Conservation (phyloP, 805 yeast species). For the Yarrowia osloensis region DNA sequence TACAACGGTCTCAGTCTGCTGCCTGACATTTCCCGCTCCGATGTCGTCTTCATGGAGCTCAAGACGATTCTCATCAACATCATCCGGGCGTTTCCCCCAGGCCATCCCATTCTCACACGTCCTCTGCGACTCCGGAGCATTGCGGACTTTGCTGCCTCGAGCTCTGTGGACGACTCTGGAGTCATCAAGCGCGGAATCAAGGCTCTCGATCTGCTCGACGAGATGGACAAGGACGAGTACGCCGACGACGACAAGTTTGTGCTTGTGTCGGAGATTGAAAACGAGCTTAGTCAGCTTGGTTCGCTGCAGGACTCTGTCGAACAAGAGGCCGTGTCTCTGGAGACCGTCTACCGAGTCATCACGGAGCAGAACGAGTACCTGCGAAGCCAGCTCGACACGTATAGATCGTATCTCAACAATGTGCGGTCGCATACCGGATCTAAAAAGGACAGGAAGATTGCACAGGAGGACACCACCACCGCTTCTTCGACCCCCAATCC, state of each 20-base stretch:
- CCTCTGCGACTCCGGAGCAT: slow-evolving; percentile 40
- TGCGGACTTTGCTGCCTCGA: slow-evolving; percentile 41
- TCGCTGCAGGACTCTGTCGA: slow-evolving; percentile 40
- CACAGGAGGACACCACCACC: slow-evolving; percentile 4
- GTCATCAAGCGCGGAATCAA: slow-evolving; percentile 42
- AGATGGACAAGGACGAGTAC: slow-evolving; percentile 34
- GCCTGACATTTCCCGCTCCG: slow-evolving; percentile 39
- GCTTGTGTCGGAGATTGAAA: slow-evolving; percentile 42
- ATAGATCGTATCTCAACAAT: slow-evolving; percentile 43
- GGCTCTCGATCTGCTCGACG: slow-evolving; percentile 40
- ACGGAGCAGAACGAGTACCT: slow-evolving; percentile 45
- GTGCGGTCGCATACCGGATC: slow-evolving; percentile 42
- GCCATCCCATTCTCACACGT: slow-evolving; percentile 35
- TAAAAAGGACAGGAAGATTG: slow-evolving; percentile 36
- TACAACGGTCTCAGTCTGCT: slow-evolving; percentile 1
- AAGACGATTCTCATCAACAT: slow-evolving; percentile 44
- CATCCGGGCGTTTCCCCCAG: slow-evolving; percentile 42
- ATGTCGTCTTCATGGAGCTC: slow-evolving; percentile 43
- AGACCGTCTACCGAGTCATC: slow-evolving; percentile 41
- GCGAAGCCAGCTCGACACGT: slow-evolving; percentile 43
- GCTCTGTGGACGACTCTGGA: slow-evolving; percentile 36
- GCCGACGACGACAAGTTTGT: slow-evolving; percentile 38
- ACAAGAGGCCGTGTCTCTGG: slow-evolving; percentile 41
- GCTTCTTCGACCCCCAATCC: slow-evolving; percentile 16
- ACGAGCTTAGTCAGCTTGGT: slow-evolving; percentile 43